Base-by-base conservation (phyloP, 1,284 basidiomycete species). In the Stereum hirsutum region DNA sequence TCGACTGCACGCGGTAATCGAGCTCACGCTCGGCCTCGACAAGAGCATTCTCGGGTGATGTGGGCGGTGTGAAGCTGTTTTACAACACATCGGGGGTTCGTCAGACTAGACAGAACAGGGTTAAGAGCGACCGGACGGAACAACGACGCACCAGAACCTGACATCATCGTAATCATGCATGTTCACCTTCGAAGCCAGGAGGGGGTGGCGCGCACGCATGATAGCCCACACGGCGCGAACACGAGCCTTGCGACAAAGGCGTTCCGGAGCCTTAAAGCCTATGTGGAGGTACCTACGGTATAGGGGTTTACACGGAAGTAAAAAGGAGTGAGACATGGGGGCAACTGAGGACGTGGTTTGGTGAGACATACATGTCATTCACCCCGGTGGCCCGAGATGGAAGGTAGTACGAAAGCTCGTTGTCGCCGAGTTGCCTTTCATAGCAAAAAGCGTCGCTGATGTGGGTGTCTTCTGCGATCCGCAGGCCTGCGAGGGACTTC, bases 361-460 rank as follows among this genome's bases (percentile, higher is more conserved):
- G 32, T 23, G n/a, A n/a, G n/a, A 56, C 72, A 46, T 54, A 87
- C 87, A 89, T 89, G 58, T 91, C 87, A 53, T 89, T 89, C 21
- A 89, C 86, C 11, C 87, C 87, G 46, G 67, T 73, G 39, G 75
- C 75, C 17, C 85, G 70, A 4, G 78, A 78, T 2, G 83, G 85
- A 8, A 88, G 67, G 55, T 74, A 89, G 57, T 88, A 89, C 3
- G 81, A 83, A 4, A 70, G 56, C 57, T 85, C 81, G 8, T 73
- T 81, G 46, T 82, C 72, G 6, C 81, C 79, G 50, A 85, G 64
- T 47, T 55, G 62, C 20, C 75, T 64, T 54, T 75, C 69, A 46
- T 53, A 57, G 43, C n/a, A 39, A 4, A 42, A 15, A 10, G 31
- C 31, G 25, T 19, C 46, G 20, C 28, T 15, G 12, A n/a, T n/a